A percentile compares a stretch with the other conserved stretches of the same genome.
Conservation (phyloP, 2,329 filamentous ascomycete species). For the Niveomyces coronatus region DNA sequence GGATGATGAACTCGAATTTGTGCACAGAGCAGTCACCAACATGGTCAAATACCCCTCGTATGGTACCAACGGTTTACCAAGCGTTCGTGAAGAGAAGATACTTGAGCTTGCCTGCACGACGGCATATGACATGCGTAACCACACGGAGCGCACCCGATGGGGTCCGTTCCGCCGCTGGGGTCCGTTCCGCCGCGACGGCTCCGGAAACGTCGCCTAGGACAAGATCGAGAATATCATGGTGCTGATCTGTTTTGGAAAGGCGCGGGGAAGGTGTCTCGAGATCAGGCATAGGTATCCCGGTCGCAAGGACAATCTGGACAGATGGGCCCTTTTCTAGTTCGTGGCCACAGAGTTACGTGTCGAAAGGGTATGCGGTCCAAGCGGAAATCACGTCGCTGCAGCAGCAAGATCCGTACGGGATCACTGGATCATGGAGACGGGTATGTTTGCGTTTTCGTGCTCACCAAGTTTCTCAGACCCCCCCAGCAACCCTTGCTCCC, state of each 20-base stretch:
- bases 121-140: conserved; percentile 65
- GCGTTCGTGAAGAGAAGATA: too few relatives aligned
- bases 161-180: conserved; percentile 68
- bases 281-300: too few relatives aligned
- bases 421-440: conserved; percentile 62
- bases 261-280: too few relatives aligned
- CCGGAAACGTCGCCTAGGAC: conserved; percentile 62
- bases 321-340: conserved; percentile 47
- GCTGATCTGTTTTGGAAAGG: too few relatives aligned
- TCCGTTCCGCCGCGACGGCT: conserved; percentile 56
- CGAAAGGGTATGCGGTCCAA: conserved; percentile 12
- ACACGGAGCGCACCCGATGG: conserved; percentile 52
- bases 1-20: conserved; percentile 36
- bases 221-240: conserved; percentile 67
- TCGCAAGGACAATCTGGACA: too few relatives aligned
- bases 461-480: too few relatives aligned
- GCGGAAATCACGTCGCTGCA: conserved; percentile 34
- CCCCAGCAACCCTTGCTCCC: too few relatives aligned
- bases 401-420: conserved; percentile 55
- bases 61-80: conserved; percentile 19
- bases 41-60: conserved; percentile 35
- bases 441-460: conserved; percentile 27
- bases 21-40: conserved; percentile 33
- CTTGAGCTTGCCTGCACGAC: conserved; percentile 55
- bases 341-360: conserved; percentile 39